Percentiles rank a stretch among this genome's conserved stretches.
These are phyloP conservation scores for Salvia sclarea DNA, from an alignment of 305 asterid genomes.

Conservation along the genomic window DNA sequence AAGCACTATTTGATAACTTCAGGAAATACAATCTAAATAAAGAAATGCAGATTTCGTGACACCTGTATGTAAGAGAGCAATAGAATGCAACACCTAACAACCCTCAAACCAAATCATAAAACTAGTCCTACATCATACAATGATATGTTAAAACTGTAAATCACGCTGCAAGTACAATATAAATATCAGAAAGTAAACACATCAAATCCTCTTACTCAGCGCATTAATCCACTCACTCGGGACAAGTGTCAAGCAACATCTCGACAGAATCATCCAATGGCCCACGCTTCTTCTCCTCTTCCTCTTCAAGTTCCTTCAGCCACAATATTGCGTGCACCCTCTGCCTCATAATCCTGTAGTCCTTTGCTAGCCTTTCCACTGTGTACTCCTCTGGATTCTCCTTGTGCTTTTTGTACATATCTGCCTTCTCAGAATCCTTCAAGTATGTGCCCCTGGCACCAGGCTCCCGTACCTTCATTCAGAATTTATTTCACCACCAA, in stretches of 20 bases:
- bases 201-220: slow-evolving; percentile 38
- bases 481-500: slow-evolving; percentile 9
- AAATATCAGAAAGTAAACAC: slow-evolving; percentile 1
- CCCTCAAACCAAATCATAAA: not conserved
- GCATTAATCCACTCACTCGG: slow-evolving; percentile 65
- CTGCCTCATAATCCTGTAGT: slow-evolving; percentile 93
- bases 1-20: not conserved
- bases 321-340: slow-evolving; percentile 90
- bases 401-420: slow-evolving; percentile 87
- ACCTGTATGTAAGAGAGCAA: not conserved
- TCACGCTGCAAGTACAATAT: not conserved
- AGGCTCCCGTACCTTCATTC: slow-evolving; percentile 80
- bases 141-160: not conserved
- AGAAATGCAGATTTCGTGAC: not conserved
- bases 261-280: slow-evolving; percentile 74
- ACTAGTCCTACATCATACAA: not conserved
- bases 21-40: not conserved
- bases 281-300: slow-evolving; percentile 79
- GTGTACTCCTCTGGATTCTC: slow-evolving; percentile 82
- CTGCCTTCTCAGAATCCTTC: slow-evolving; percentile 80
- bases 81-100: slow-evolving; percentile 15
- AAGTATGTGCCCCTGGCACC: slow-evolving; percentile 87
- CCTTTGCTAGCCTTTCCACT: slow-evolving; percentile 87
- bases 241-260: slow-evolving; percentile 61
- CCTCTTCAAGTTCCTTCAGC: slow-evolving; percentile 81